phyloP scores from a whole-genome alignment of 352 stramenopile genomes.

The Peronosclerospora sorghi region DNA sequence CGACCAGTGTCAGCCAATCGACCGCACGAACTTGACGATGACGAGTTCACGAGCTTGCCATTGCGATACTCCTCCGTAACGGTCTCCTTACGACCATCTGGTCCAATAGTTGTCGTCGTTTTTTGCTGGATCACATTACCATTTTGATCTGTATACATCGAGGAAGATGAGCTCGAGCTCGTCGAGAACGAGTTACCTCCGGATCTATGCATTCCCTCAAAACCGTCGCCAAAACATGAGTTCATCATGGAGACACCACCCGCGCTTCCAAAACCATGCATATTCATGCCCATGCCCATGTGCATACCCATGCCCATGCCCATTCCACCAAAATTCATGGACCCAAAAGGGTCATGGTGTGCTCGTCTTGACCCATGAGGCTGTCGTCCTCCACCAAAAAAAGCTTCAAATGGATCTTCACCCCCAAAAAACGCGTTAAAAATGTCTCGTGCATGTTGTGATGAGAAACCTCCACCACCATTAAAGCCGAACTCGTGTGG shows the following conservation, averaged over 20 bases:
- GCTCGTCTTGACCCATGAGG: slow-evolving; percentile 10
- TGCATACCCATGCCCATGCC: slow-evolving; percentile 1
- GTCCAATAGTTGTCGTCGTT: slow-evolving; percentile 47
- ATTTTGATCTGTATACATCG: slow-evolving; percentile 54
- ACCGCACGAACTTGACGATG: slow-evolving; percentile 18
- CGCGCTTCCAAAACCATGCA: slow-evolving; percentile 28
- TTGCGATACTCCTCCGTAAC: slow-evolving; percentile 66
- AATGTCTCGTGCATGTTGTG: slow-evolving; percentile 51
- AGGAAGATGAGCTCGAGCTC: slow-evolving; percentile 47
- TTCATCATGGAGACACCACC: slow-evolving; percentile 29
- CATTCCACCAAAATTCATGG: slow-evolving; percentile 27
- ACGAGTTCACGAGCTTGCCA: slow-evolving; percentile 47
- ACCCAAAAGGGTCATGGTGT: slow-evolving; percentile 22
- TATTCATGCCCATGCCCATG: not conserved
- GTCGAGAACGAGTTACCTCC: slow-evolving; percentile 17
- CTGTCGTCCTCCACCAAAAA: slow-evolving; percentile 27
- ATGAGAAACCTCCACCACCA: slow-evolving; percentile 23
- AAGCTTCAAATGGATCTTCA: slow-evolving; percentile 40
- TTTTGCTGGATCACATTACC: slow-evolving; percentile 67
- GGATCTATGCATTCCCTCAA: slow-evolving; percentile 8
- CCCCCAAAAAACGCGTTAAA: slow-evolving; percentile 65
- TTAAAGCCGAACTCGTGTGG: slow-evolving; percentile 16
- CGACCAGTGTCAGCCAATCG: slow-evolving; percentile 41
- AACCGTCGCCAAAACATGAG: slow-evolving; percentile 37
- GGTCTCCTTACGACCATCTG: slow-evolving; percentile 41